Percentiles rank a stretch among this genome's conserved stretches.
Conservation (phyloP, 108 stramenopile species). For the Stephanodiscus minutulus region DNA sequence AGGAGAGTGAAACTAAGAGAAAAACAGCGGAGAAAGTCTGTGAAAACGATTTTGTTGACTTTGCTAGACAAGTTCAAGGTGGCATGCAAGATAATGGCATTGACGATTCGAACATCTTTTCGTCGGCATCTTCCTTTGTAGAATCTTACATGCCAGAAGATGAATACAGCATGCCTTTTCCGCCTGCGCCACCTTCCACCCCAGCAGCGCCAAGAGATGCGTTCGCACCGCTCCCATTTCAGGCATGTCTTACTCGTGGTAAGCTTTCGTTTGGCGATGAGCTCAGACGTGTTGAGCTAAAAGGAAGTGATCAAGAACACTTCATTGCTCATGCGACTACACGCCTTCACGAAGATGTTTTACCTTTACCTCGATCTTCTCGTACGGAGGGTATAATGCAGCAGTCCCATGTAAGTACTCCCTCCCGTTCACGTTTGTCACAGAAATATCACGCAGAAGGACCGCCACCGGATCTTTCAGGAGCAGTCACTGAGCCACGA, state of each 20-base stretch:
- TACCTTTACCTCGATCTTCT: slow-evolving; percentile 16
- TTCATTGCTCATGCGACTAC: slow-evolving; percentile 6
- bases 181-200: slow-evolving; percentile 49
- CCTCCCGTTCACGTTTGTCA: slow-evolving; percentile 18
- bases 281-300: slow-evolving; percentile 9
- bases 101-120: slow-evolving; percentile 20
- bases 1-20: neutral
- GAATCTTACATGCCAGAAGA: slow-evolving; percentile 35
- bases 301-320: slow-evolving; percentile 1
- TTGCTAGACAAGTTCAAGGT: slow-evolving; percentile 17
- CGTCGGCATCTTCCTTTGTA: slow-evolving; percentile 33
- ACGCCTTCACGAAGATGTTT: slow-evolving; percentile 4
- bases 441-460: slow-evolving; percentile 6
- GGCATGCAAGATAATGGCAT: slow-evolving; percentile 11
- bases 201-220: slow-evolving; percentile 40
- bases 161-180: slow-evolving; percentile 37
- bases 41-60: slow-evolving; percentile 16
- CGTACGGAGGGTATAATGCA: slow-evolving; percentile 29
- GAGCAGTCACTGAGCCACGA: slow-evolving; percentile 28
- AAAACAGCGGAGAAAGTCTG: neutral
- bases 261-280: slow-evolving; percentile 32
- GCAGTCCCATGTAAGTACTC: slow-evolving; percentile 14
- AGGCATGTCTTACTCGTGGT: slow-evolving; percentile 26
- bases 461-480: slow-evolving; percentile 23
- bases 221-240: slow-evolving; percentile 26